Base-by-base conservation (phyloP, 495 filamentous ascomycete genomes). In the Friedmanniomyces simplex region DNA sequence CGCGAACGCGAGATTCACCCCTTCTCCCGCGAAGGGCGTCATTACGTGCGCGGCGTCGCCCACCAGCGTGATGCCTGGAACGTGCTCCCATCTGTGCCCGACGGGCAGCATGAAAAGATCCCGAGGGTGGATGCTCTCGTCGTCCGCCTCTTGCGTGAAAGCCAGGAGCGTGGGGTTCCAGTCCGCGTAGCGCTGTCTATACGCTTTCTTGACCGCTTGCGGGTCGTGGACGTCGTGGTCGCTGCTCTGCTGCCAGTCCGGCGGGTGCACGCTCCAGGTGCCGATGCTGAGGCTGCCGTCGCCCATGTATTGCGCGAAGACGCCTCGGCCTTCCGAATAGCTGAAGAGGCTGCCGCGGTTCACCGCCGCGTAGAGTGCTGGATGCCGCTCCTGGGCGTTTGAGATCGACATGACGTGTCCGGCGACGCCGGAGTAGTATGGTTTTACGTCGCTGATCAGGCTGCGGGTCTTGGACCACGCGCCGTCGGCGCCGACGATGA, bases 31-130 rank as follows among this genome's bases (percentile, higher is more conserved):
- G 60, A 78, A 82, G 0, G 80, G 80, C 3, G 75, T 77, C 79
- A 82, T 82, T 1, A 83, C 57, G 62, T 85, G 80, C 8, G 82
- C 82, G 4, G 82, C 78, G 67, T 84, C 82, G 6, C 82, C 82
- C 36, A 83, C 69, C 7, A 85, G 63, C 7, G 81, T 80, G 6
- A 78, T 67, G 6, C 75, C 74, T 0, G 68, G 58, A 0, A 62
- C 52, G 14, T 71, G 66, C 52, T 73, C 63, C 80, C 81, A 86
- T 3, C 61, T 61, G 26, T 68, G 32, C 8, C 77, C 80, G 11
- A 77, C 67, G 1, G 81, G 79, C 0, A 85, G 70, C 65, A 75
- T 78, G 57, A 74, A 82, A 1, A 81, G 56, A 11, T 69, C 66
- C 13, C 68, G 28, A 10, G 62, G 37, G 0, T 13, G 20, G 50